Conservation (phyloP, 2,329 filamentous ascomycete genomes). For the Stagonosporopsis cucurbitacearum region DNA sequence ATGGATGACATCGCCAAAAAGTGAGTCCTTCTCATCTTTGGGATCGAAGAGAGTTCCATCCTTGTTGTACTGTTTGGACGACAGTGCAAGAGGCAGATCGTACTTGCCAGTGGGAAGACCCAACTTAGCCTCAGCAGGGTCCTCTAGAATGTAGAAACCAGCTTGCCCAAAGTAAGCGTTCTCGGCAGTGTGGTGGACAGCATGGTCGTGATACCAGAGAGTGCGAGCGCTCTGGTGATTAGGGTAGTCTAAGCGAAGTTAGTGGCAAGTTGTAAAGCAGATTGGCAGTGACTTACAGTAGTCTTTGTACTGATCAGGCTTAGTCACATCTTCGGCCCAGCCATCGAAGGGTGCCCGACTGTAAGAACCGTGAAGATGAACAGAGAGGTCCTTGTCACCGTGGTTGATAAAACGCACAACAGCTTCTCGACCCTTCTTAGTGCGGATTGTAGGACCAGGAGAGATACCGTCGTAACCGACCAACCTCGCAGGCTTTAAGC, state of each 20-base stretch:
- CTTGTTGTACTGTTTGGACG: constrained; percentile 61
- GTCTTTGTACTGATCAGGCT: constrained; percentile 60
- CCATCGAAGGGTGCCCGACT: constrained; percentile 58
- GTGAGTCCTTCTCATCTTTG: constrained; percentile 54
- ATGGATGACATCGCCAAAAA: constrained; percentile 65
- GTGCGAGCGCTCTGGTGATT: constrained; percentile 61
- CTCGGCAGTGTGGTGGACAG: constrained; percentile 56
- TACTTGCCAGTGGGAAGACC: constrained; percentile 61
- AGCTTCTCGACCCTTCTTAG: constrained; percentile 58
- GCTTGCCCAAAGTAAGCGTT: constrained; percentile 67
- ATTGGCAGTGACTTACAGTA: constrained; percentile 32
- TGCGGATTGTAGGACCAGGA: constrained; percentile 62
- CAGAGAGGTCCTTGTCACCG: constrained; percentile 54
- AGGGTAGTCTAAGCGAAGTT: constrained; percentile 55
- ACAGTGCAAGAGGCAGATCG: constrained; percentile 62
- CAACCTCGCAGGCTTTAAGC: constrained; percentile 50
- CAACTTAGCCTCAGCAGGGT: constrained; percentile 58
- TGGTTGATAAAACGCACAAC: constrained; percentile 64
- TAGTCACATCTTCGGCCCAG: constrained; percentile 62
- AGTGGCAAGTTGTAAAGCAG: neutral
- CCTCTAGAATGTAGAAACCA: constrained; percentile 63
- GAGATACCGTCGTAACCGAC: constrained; percentile 64
- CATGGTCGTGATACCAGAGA: constrained; percentile 63
- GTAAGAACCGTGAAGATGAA: constrained; percentile 64
- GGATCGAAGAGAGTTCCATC: constrained; percentile 61